Percentiles rank a stretch among this genome's conserved stretches.
phyloP scores from a whole-genome alignment of 2,329 filamentous ascomycete genomes.

The Pseudopyricularia javanii region DNA sequence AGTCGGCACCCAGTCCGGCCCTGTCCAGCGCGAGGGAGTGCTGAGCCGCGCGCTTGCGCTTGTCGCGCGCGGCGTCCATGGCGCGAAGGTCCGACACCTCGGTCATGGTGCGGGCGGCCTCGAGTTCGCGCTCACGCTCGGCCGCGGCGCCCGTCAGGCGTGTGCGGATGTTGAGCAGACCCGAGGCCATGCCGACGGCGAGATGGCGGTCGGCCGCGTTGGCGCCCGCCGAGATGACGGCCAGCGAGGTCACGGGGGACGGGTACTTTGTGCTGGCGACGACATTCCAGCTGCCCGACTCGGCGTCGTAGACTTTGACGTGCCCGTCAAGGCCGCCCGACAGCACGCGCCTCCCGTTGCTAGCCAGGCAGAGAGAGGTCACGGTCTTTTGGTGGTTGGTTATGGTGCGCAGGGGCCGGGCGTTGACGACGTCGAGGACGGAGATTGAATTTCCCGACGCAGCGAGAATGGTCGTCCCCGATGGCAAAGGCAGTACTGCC shows the following conservation, averaged over 20 bases:
- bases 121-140: conserved; percentile 63
- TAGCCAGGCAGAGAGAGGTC: conserved; percentile 72
- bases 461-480: conserved; percentile 75
- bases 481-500: conserved; percentile 73
- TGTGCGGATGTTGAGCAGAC: conserved; percentile 45
- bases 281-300: conserved; percentile 89
- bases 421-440: conserved; percentile 85
- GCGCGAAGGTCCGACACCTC: conserved; percentile 66
- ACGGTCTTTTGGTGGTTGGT: conserved; percentile 97
- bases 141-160: conserved; percentile 66
- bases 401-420: conserved; percentile 74
- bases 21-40: conserved; percentile 54
- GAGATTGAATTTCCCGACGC: conserved; percentile 78
- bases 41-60: conserved; percentile 48
- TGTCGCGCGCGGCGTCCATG: conserved; percentile 60
- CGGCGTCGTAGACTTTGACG: conserved; percentile 71
- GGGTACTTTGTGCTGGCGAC: conserved; percentile 92
- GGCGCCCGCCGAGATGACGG: conserved; percentile 57
- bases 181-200: conserved; percentile 88
- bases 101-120: conserved; percentile 50
- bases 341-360: conserved; percentile 67
- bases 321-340: conserved; percentile 89
- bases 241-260: conserved; percentile 75
- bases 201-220: conserved; percentile 79
- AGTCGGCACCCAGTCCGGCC: conserved; percentile 72